A percentile compares a stretch with the other conserved stretches of the same genome.
Conservation (phyloP, 345 rosid species). For the Camelina sativa region DNA sequence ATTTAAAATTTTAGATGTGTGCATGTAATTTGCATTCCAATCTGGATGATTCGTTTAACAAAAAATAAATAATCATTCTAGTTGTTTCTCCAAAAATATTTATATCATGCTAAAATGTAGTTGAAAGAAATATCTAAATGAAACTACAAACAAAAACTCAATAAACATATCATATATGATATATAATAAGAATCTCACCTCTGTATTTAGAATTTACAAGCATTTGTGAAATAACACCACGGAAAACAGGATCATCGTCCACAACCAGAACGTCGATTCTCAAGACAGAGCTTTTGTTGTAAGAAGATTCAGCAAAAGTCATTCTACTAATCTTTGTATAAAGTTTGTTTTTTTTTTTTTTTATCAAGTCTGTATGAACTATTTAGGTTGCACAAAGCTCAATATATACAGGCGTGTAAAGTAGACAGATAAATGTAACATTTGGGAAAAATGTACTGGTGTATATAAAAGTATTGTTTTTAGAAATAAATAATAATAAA, state of each 20-base stretch:
- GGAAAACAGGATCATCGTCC: conserved; percentile 65
- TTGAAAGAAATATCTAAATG: not conserved
- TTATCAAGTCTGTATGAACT: conserved; percentile 17
- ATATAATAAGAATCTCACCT: conserved; percentile 49
- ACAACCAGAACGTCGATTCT: conserved; percentile 58
- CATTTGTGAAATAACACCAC: conserved; percentile 55
- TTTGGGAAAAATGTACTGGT: conserved; percentile 37
- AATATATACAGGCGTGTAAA: conserved; percentile 33
- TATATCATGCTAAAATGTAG: not conserved
- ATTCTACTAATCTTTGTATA: conserved; percentile 31
- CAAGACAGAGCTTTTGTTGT: conserved; percentile 32
- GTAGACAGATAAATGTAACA: conserved; percentile 32
- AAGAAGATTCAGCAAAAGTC: conserved; percentile 35
- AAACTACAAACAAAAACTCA: not conserved
- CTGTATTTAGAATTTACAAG: conserved; percentile 47
- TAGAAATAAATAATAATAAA: conserved; percentile 35
- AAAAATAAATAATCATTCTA: too few relatives aligned
- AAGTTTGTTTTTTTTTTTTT: not conserved
- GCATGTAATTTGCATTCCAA: not conserved
- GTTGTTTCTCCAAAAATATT: not conserved
- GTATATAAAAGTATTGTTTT: conserved; percentile 20
- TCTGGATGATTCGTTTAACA: not conserved
- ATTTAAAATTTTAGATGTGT: not conserved
- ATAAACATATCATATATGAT: not conserved
- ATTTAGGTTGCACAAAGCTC: conserved; percentile 22